Evolutionary conservation across 2,329 filamentous ascomycete species (phyloP).

Genomic region (Fusarium domesticum): DNA sequence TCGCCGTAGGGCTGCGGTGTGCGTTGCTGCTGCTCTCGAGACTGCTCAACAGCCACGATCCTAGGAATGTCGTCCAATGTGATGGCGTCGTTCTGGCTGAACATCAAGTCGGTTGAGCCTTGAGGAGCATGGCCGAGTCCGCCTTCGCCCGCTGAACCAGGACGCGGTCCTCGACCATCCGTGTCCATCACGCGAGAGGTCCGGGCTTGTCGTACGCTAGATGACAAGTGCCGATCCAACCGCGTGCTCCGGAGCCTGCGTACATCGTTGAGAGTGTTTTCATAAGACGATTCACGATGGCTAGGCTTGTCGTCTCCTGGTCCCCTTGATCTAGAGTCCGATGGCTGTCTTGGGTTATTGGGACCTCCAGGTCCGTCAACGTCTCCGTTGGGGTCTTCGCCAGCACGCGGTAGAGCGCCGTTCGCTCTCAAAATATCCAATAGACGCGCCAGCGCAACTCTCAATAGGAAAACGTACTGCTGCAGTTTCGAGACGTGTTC

Average conservation of each 20-base stretch:
- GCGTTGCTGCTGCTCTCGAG: slow-evolving; percentile 82
- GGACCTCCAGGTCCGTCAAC: slow-evolving; percentile 50
- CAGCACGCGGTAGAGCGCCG: slow-evolving; percentile 73
- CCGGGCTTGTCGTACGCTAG: slow-evolving; percentile 84
- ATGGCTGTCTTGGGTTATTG: slow-evolving; percentile 55
- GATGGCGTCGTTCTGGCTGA: slow-evolving; percentile 85
- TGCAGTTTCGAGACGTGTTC: slow-evolving; percentile 79
- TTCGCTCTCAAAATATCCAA: slow-evolving; percentile 82
- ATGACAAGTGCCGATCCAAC: slow-evolving; percentile 90
- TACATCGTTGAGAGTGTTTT: slow-evolving; percentile 95
- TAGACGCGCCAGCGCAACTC: slow-evolving; percentile 85
- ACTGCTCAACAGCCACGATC: slow-evolving; percentile 93
- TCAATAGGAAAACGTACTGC: slow-evolving; percentile 90
- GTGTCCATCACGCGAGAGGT: slow-evolving; percentile 86
- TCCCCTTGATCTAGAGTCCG: slow-evolving; percentile 18
- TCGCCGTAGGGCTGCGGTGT: slow-evolving; percentile 19
- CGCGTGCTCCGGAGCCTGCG: slow-evolving; percentile 86
- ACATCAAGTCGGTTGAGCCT: slow-evolving; percentile 73
- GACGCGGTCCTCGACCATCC: slow-evolving; percentile 60
- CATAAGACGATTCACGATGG: slow-evolving; percentile 73
- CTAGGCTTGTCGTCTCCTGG: slow-evolving; percentile 44
- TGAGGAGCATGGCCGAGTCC: slow-evolving; percentile 32
- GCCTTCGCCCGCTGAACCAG: slow-evolving; percentile 68
- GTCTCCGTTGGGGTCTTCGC: slow-evolving; percentile 58
- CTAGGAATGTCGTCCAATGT: slow-evolving; percentile 94